These are phyloP conservation scores for Irpex rosettiformis DNA, from an alignment of 1,284 basidiomycete species.

Conservation along the genomic window DNA sequence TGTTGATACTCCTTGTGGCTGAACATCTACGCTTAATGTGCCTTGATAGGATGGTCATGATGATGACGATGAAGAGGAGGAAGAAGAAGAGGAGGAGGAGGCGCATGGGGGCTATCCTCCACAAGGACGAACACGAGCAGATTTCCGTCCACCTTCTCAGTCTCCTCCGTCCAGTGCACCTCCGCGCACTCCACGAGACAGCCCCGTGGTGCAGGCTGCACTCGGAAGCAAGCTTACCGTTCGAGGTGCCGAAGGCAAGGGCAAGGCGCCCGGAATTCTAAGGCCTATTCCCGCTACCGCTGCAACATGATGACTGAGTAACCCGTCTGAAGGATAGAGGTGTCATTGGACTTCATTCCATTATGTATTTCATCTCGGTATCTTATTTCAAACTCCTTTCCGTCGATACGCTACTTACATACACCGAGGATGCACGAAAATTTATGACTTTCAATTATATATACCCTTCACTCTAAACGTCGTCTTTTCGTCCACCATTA, in stretches of 20 bases:
- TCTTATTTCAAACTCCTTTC: not conserved
- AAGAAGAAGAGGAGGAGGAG: slow-evolving; percentile 49
- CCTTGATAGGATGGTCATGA: slow-evolving; percentile 48
- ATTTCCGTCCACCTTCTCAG: slow-evolving; percentile 25
- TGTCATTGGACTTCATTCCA: not conserved
- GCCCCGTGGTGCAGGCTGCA: slow-evolving; percentile 10
- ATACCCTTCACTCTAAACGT: not conserved
- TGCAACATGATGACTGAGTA: too few relatives aligned
- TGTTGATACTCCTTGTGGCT: slow-evolving; percentile 6
- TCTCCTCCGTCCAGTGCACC: slow-evolving; percentile 27
- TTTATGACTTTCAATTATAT: not conserved
- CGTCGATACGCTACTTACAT: not conserved
- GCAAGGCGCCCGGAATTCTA: slow-evolving; percentile 33
- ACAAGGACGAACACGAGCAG: not conserved
- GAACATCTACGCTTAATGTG: slow-evolving; percentile 2
- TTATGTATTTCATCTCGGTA: not conserved
- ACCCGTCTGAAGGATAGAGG: too few relatives aligned
- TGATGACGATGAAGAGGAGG: slow-evolving; percentile 63
- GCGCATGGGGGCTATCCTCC: slow-evolving; percentile 27
- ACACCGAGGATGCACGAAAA: not conserved
- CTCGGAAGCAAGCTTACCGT: slow-evolving; percentile 32
- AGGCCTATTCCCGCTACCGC: too few relatives aligned
- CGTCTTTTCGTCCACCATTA: too few relatives aligned
- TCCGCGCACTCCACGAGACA: slow-evolving; percentile 28
- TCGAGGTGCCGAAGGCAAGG: slow-evolving; percentile 1